A percentile compares a stretch with the other conserved stretches of the same genome.
Evolutionary conservation across 345 rosid species (phyloP).

Genomic region (Moricandia arvensis): DNA sequence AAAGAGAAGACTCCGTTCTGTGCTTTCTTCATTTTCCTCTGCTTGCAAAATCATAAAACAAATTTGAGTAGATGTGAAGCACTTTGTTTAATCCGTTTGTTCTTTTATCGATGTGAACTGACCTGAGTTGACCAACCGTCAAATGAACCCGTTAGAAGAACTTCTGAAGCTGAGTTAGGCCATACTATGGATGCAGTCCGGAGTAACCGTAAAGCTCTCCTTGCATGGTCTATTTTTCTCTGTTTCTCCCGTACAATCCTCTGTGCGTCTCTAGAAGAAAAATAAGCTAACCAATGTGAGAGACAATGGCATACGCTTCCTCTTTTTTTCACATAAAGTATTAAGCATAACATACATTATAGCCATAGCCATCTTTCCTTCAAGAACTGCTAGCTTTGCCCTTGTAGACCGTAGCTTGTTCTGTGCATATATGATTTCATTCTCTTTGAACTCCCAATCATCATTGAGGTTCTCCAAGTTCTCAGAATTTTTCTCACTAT

Average conservation of each 20-base stretch:
- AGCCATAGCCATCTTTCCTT: conserved; percentile 90
- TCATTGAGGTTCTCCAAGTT: conserved; percentile 60
- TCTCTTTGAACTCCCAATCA: conserved; percentile 86
- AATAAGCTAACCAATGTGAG: conserved; percentile 1
- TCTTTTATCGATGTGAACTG: conserved; percentile 16
- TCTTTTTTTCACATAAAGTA: neutral
- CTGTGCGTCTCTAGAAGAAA: conserved; percentile 62
- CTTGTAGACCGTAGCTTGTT: conserved; percentile 72
- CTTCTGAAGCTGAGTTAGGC: conserved; percentile 85
- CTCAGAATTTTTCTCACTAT: conserved; percentile 30
- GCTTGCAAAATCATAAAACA: conserved; percentile 24
- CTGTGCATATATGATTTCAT: conserved; percentile 65
- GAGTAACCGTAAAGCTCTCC: conserved; percentile 59
- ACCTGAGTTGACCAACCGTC: conserved; percentile 96
- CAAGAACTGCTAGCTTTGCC: conserved; percentile 76
- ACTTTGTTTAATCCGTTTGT: neutral
- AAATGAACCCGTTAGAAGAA: conserved; percentile 80
- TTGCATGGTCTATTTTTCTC: conserved; percentile 61
- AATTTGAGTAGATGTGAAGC: conserved; percentile 10
- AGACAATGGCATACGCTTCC: neutral
- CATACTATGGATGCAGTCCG: conserved; percentile 71
- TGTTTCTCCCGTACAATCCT: conserved; percentile 75
- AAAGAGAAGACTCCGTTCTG: conserved; percentile 62
- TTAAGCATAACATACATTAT: conserved; percentile 48
- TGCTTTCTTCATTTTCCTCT: conserved; percentile 94